These are phyloP conservation scores for Chrysopogon serrulatus DNA, from an alignment of 176 grass and related monocot species.

Conservation along the genomic window DNA sequence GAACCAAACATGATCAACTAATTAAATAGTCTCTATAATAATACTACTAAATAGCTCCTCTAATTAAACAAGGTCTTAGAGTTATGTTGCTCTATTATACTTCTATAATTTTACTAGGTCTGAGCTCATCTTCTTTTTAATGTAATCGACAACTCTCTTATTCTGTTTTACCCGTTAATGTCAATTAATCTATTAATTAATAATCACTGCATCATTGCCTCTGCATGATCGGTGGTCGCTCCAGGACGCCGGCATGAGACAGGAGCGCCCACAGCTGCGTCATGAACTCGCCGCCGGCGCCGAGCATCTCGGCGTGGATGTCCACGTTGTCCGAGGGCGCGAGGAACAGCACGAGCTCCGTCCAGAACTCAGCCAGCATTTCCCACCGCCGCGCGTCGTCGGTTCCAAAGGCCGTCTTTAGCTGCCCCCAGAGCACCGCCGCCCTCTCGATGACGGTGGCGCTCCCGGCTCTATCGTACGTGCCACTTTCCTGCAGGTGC, in stretches of 20 bases:
- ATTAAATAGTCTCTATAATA: too few species aligned
- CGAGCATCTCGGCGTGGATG: conserved; percentile 40
- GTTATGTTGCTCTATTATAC: too few species aligned
- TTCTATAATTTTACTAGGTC: too few species aligned
- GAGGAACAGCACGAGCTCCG: conserved; percentile 40
- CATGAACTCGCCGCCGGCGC: conserved; percentile 53
- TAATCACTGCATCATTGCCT: background rate
- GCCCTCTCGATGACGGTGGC: conserved; percentile 38
- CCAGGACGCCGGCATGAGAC: conserved; percentile 38
- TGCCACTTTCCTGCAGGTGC: background rate
- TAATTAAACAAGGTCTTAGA: too few species aligned
- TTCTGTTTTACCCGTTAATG: too few species aligned
- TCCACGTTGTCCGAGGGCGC: conserved; percentile 50
- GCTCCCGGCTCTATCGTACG: background rate
- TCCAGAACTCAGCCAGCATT: conserved; percentile 49
- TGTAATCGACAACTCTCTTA: too few species aligned
- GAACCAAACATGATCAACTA: too few species aligned
- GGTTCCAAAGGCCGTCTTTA: background rate
- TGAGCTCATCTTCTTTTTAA: too few species aligned
- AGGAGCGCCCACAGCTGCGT: conserved; percentile 50
- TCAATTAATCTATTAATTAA: too few species aligned
- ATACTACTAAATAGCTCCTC: too few species aligned
- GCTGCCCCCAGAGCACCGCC: conserved; percentile 30
- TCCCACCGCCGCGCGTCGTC: conserved; percentile 11
- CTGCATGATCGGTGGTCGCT: background rate